Evolutionary conservation across 768 basidiomycete species (phyloP).

Genomic region (Rhizopogon vesiculosus): DNA sequence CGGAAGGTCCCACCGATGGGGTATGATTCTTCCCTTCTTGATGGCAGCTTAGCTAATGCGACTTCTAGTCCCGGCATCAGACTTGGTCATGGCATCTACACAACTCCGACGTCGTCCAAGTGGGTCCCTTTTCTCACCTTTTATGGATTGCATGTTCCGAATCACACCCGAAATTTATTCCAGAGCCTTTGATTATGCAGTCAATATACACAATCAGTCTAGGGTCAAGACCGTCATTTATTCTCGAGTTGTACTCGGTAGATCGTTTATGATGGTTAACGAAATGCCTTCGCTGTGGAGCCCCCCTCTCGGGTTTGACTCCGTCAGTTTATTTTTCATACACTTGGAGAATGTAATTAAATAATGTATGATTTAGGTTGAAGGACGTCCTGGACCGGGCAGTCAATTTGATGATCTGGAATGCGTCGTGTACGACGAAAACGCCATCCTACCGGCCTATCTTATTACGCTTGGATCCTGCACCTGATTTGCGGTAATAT

Average conservation of each 20-base stretch:
- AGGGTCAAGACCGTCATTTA: slow-evolving; percentile 15
- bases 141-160: neutral
- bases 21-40: neutral
- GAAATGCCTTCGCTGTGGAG: slow-evolving; percentile 10
- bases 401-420: slow-evolving; percentile 18
- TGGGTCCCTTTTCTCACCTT: slow-evolving; percentile 1
- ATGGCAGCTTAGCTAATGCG: no score
- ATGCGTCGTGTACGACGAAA: slow-evolving; percentile 19
- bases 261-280: neutral
- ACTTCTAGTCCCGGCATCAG: slow-evolving; percentile 15
- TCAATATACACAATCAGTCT: slow-evolving; percentile 8
- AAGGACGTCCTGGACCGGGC: slow-evolving; percentile 4
- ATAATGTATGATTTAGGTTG: slow-evolving; percentile 8
- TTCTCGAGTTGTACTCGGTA: slow-evolving; percentile 19
- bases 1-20: slow-evolving; percentile 8
- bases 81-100: slow-evolving; percentile 22
- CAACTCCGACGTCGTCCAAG: slow-evolving; percentile 19
- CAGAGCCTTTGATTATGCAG: slow-evolving; percentile 17
- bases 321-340: slow-evolving; percentile 7
- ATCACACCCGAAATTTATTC: neutral
- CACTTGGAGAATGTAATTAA: neutral
- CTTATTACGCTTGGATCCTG: slow-evolving; percentile 3
- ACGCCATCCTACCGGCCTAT: slow-evolving; percentile 21
- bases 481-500: no score
- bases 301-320: slow-evolving; percentile 16